These are phyloP conservation scores for Daldinia concentrica DNA, from an alignment of 495 filamentous ascomycete genomes.

Conservation along the genomic window DNA sequence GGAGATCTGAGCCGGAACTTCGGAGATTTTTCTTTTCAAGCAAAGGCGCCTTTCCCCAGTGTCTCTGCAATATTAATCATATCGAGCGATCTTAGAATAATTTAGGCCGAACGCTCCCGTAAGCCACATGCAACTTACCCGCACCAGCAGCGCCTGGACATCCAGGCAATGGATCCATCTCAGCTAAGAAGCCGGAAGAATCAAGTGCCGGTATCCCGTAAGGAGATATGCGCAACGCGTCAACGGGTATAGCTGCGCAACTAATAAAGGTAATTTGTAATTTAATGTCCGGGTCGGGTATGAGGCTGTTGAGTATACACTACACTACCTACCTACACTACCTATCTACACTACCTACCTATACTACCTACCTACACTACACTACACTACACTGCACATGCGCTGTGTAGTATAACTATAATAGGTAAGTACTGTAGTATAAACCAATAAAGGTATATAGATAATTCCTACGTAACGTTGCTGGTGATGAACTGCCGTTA, in stretches of 20 bases:
- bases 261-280: neutral
- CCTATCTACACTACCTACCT: too few species aligned
- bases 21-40: slow-evolving; percentile 38
- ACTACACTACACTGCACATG: too few species aligned
- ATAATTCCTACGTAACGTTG: neutral
- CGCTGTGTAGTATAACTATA: too few species aligned
- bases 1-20: slow-evolving; percentile 37
- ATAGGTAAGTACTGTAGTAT: neutral
- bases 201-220: neutral
- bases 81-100: slow-evolving; percentile 25
- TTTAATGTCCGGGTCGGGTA: slow-evolving; percentile 3
- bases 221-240: neutral
- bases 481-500: neutral
- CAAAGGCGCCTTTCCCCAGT: slow-evolving; percentile 28
- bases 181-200: slow-evolving; percentile 30
- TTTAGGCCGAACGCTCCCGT: slow-evolving; percentile 34
- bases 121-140: slow-evolving; percentile 21
- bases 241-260: neutral
- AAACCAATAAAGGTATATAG: neutral
- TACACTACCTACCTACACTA: too few species aligned
- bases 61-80: slow-evolving; percentile 13
- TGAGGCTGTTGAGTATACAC: neutral
- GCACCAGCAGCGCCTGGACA: neutral
- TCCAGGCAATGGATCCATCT: neutral
- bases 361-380: too few species aligned